Base-by-base conservation (phyloP, 106 monocot species). In the Platanthera guangdongensis region DNA sequence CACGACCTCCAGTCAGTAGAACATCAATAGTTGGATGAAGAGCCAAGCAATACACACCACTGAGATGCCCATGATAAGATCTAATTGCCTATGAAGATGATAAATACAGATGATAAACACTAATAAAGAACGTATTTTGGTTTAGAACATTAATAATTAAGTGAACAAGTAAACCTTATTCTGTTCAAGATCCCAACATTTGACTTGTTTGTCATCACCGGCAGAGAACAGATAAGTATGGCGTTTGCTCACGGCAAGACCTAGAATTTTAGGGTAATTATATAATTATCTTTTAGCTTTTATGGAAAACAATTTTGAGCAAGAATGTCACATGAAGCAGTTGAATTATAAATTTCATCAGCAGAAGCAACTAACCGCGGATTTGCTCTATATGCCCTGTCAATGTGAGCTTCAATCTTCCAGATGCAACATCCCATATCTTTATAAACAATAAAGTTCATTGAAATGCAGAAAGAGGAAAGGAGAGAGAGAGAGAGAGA, bases 171-270 rank as follows among this genome's bases (percentile, higher is more conserved):
- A 8, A 62, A 99, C 97, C 97, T 99, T 99, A 69, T 99, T 99
- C 69, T 94, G 91, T 83, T 94, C 97, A 78, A 99, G 89, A 39
- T 99, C 97, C 97, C 97, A 99, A 75, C 97, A 99, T 82, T 99
- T 99, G 50, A 99, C 97, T 92, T 90, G 97, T 78, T 99, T 99
- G 75, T 99, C 97, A 90, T 99, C 97, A 80, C 97, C 97, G 79
- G 97, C 97, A 63, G 97, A 99, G 75, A 99, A 99, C 81, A 99
- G 75, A 74, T 99, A 99, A 0, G 97, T 99, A 72, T 99, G 97
- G 7, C 85, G 85, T 72, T 86, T 52, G 72, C 97, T 99, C 50
- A 99, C 97, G 65, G 97, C 97, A 84, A 99, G 94, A 49, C 97
- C 97, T 99, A 76, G 13, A 79, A 71, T 49, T 57, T 75, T 48